phyloP scores from a whole-genome alignment of 1,139 yeast species.

The Blastobotrys niveus region DNA sequence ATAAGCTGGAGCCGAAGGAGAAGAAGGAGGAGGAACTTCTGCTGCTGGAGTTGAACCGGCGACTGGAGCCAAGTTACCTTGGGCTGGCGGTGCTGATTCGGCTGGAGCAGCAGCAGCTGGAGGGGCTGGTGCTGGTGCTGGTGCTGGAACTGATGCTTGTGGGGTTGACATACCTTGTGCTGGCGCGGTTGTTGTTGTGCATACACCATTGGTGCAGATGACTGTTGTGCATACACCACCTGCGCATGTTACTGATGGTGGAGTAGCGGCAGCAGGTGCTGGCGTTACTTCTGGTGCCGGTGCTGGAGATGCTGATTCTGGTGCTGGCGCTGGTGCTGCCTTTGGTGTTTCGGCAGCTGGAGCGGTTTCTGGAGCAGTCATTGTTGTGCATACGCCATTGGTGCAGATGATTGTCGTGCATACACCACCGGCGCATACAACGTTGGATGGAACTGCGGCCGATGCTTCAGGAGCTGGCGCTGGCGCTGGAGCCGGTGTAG shows the following conservation, averaged over 20 bases:
- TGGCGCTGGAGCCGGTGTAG: constrained; percentile 1
- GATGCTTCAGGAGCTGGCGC: background rate
- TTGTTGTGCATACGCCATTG: constrained; percentile 1
- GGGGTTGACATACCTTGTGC: background rate
- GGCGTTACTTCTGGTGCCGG: constrained; percentile 4
- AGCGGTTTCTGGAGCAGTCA: constrained; percentile 1
- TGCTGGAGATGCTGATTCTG: constrained; percentile 4
- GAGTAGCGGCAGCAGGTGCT: constrained; percentile 3
- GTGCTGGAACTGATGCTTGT: background rate
- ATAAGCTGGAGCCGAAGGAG: background rate
- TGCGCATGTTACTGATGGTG: constrained; percentile 5
- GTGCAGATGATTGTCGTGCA: constrained; percentile 9
- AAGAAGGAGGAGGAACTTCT: too few species aligned
- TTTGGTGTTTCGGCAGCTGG: constrained; percentile 1
- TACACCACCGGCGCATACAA: constrained; percentile 3
- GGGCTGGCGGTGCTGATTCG: too few species aligned
- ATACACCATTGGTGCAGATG: background rate
- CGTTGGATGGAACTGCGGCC: constrained; percentile 8
- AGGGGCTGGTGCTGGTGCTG: background rate
- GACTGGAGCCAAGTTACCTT: background rate
- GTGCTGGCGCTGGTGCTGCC: constrained; percentile 1
- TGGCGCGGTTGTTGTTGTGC: constrained; percentile 5
- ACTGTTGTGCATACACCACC: too few species aligned
- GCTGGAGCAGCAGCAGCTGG: background rate
- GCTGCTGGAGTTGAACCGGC: background rate